A percentile compares a stretch with the other conserved stretches of the same genome.
Evolutionary conservation across 768 basidiomycete genomes (phyloP).

Genomic region (Kwoniella botswanensis): DNA sequence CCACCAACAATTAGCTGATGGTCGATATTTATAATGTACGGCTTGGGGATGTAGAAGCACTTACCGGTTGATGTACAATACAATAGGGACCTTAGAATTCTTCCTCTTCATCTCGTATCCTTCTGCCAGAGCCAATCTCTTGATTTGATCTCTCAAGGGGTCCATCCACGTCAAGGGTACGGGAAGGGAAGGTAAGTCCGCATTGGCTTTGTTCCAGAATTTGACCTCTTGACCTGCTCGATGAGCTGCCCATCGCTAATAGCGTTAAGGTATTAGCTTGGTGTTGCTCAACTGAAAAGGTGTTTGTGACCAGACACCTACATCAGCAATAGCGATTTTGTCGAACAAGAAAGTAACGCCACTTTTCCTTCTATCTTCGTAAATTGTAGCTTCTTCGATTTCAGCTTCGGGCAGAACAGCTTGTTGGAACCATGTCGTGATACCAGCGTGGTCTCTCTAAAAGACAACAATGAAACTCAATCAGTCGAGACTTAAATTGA

Average conservation of each 20-base stretch:
- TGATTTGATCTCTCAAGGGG: conserved; percentile 27
- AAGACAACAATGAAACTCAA: neutral
- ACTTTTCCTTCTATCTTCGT: conserved; percentile 23
- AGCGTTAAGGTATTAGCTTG: neutral
- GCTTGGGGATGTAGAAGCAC: neutral
- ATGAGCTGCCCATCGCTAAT: conserved; percentile 33
- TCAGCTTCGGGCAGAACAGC: conserved; percentile 31
- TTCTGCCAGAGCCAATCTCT: conserved; percentile 14
- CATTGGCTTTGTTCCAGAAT: conserved; percentile 36
- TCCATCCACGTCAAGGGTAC: conserved; percentile 26
- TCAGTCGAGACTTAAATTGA: neutral
- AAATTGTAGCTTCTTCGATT: conserved; percentile 31
- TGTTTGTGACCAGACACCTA: neutral
- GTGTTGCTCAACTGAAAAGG: too few species aligned
- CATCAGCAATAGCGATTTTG: conserved; percentile 30
- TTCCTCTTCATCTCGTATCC: conserved; percentile 10
- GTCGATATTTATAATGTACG: neutral
- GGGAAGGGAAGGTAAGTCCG: conserved; percentile 20
- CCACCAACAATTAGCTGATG: neutral
- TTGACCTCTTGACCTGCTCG: conserved; percentile 9
- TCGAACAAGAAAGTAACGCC: conserved; percentile 30
- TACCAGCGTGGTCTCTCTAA: conserved; percentile 26
- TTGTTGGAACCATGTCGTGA: conserved; percentile 38
- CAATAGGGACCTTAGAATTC: conserved; percentile 24
- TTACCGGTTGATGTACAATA: conserved; percentile 34